phyloP scores from a whole-genome alignment of 495 filamentous ascomycete genomes.

The Coniosporium apollinis region DNA sequence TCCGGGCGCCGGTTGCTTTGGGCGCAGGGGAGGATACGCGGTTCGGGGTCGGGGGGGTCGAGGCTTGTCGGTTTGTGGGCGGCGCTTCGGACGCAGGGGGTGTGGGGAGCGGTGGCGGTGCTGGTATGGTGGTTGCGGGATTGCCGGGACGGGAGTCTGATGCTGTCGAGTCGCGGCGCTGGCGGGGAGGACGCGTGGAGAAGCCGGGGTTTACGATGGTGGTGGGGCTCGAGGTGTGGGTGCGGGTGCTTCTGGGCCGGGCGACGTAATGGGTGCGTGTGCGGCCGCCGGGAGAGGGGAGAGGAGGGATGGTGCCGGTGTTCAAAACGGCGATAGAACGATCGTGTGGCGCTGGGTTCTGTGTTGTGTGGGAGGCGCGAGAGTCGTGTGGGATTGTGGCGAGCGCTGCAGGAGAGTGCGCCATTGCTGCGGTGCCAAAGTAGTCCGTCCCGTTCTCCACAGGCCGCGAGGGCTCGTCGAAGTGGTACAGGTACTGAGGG shows the following conservation, averaged over 20 bases:
- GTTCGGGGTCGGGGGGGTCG: slow-evolving; percentile 38
- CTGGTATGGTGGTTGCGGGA: too few species aligned
- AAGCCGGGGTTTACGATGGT: slow-evolving; percentile 21
- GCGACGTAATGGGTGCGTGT: slow-evolving; percentile 28
- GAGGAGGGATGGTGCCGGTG: slow-evolving; percentile 59
- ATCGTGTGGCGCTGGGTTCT: slow-evolving; percentile 26
- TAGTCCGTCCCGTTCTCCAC: slow-evolving; percentile 67
- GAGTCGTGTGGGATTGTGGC: slow-evolving; percentile 16
- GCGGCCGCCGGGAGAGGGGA: slow-evolving; percentile 64
- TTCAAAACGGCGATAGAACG: slow-evolving; percentile 61
- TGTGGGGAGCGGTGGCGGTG: slow-evolving; percentile 39
- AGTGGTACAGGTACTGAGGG: slow-evolving; percentile 36
- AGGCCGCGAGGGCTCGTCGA: slow-evolving; percentile 44
- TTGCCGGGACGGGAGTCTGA: slow-evolving; percentile 20
- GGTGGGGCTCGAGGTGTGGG: slow-evolving; percentile 17
- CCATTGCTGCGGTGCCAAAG: slow-evolving; percentile 31
- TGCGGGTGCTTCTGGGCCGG: slow-evolving; percentile 44
- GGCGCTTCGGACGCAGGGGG: slow-evolving; percentile 34
- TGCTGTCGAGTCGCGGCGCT: slow-evolving; percentile 19
- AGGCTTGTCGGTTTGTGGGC: slow-evolving; percentile 17
- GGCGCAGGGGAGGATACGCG: slow-evolving; percentile 43
- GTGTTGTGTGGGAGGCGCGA: slow-evolving; percentile 15
- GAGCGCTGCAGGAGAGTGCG: slow-evolving; percentile 24
- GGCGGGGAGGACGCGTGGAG: slow-evolving; percentile 12
- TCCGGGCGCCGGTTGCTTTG: slow-evolving; percentile 28